A percentile compares a stretch with the other conserved stretches of the same genome.
phyloP scores from a whole-genome alignment of 1,284 basidiomycete genomes.

The Rhodotorula sp. region DNA sequence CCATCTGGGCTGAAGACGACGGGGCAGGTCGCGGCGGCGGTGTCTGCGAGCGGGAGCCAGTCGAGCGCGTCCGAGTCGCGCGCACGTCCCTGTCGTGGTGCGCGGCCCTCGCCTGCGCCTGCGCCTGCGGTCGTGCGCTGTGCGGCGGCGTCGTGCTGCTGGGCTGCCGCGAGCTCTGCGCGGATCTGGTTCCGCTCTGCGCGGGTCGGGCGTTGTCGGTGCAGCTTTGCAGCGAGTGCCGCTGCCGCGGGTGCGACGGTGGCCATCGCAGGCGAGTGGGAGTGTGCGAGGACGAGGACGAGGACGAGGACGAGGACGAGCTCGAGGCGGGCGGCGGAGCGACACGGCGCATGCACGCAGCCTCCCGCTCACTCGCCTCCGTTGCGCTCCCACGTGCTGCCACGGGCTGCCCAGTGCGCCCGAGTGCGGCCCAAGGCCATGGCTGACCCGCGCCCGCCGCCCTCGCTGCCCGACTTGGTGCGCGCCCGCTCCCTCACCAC shows the following conservation, averaged over 20 bases:
- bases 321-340: no score
- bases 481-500: slow-evolving; percentile 11
- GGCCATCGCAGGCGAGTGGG: neutral
- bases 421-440: neutral
- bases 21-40: slow-evolving; percentile 13
- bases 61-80: neutral
- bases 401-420: no score
- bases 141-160: neutral
- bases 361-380: no score
- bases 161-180: neutral
- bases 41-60: slow-evolving; percentile 20
- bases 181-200: slow-evolving; percentile 13
- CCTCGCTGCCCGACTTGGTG: slow-evolving; percentile 39
- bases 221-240: no score
- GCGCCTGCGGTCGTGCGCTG: neutral
- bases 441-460: neutral
- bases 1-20: slow-evolving; percentile 30
- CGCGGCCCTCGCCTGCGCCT: neutral
- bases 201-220: slow-evolving; percentile 10
- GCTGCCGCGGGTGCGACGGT: neutral
- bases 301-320: neutral
- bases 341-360: no score
- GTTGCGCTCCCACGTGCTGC: no score
- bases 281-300: neutral
- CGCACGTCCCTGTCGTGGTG: neutral